Base-by-base conservation (phyloP, 371 early-diverging fungal genomes). In the Apophysomyces elegans region DNA sequence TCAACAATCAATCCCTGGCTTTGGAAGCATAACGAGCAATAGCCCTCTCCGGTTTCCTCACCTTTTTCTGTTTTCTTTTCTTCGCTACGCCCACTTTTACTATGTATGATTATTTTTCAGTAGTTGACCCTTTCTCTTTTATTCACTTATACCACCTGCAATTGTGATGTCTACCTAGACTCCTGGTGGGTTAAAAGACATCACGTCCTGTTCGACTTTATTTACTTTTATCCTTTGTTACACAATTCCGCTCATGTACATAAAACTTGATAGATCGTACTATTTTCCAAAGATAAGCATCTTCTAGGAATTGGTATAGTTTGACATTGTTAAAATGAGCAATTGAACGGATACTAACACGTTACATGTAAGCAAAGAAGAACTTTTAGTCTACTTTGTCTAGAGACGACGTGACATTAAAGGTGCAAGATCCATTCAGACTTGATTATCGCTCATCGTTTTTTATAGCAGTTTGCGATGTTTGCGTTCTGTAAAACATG, bases 81-180 rank as follows among this genome's bases (percentile, higher is more conserved):
- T 21, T 21, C 54, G 54, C 21, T 50, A 21, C 21, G 21, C 54
- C 9, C 54, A 50, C 46, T 45, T 50, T 21, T 50, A 50, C 11
- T 50, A 18, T 50, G 54, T 50, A 50, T 50, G 54, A 50, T 50
- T 50, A 50, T 50, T 50, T 26, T 50, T 26, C 54, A 50, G n/a
- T 50, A 41, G 41, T 41, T 41, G 8, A 26, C 2, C 3, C 32
- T 26, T 3, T 26, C 32, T 26, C 2, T 26, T 3, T 26, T 26
- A 26, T 41, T 41, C 41, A 41, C 13, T 21, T 50, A 50, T 50
- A 50, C 54, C 54, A 26, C n/a, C 54, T 21, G 21, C 54, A 50
- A 21, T 21, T 50, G 54, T 7, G 21, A 18, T 50, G 54, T 50
- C 21, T 47, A 21, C 21, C 9, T 18, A 11, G 11, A 21, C 54